These are phyloP conservation scores for Daldinia concentrica DNA, from an alignment of 495 filamentous ascomycete genomes.

Conservation along the genomic window DNA sequence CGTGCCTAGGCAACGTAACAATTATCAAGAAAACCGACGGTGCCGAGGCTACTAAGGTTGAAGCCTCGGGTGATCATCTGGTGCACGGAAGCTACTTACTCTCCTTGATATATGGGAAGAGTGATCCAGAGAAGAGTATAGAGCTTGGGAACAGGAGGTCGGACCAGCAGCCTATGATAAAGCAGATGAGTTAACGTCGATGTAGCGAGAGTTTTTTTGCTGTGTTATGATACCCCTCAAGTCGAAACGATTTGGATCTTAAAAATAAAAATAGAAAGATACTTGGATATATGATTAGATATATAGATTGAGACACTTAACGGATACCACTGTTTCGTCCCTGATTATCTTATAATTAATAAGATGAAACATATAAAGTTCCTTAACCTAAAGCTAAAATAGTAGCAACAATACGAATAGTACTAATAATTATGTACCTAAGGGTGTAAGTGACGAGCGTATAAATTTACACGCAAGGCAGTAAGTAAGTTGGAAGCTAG, in stretches of 20 bases:
- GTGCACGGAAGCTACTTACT: conserved; percentile 36
- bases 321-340: background rate
- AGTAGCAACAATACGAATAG: no score
- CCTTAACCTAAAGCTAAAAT: no score
- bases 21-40: conserved; percentile 44
- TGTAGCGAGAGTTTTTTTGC: background rate
- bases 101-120: conserved; percentile 10
- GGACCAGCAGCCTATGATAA: background rate
- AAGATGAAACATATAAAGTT: no score
- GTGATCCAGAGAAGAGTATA: background rate
- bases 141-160: background rate
- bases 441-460: background rate
- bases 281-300: background rate
- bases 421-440: no score
- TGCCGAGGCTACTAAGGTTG: background rate
- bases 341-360: background rate
- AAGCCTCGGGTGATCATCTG: conserved; percentile 8
- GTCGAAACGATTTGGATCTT: background rate
- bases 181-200: background rate
- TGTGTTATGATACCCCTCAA: background rate
- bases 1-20: conserved; percentile 64
- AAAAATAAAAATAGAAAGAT: background rate
- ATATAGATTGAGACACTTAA: background rate
- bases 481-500: background rate
- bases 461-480: background rate